phyloP scores from a whole-genome alignment of 2,329 filamentous ascomycete genomes.

The Aspergillus candidus region DNA sequence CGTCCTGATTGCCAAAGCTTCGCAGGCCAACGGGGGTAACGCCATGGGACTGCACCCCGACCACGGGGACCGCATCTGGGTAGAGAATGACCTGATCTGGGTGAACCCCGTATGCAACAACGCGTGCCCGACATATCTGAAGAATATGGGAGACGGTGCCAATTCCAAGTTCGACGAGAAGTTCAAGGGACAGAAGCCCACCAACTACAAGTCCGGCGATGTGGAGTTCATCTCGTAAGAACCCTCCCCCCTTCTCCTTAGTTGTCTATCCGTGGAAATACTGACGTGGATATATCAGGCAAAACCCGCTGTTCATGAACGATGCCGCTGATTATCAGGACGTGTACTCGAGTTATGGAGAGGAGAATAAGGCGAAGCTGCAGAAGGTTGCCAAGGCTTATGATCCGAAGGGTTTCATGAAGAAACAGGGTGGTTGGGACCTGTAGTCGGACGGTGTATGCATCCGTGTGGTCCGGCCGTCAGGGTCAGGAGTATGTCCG shows the following conservation, averaged over 20 bases:
- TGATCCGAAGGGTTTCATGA: conserved; percentile 7
- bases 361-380: conserved; percentile 2
- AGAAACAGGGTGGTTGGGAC: conserved; percentile 6
- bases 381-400: conserved; percentile 4
- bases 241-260: background rate
- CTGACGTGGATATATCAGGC: background rate
- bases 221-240: conserved; percentile 3
- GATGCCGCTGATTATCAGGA: conserved; percentile 9
- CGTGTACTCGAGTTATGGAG: conserved; percentile 9
- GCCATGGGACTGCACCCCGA: conserved; percentile 6
- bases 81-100: conserved; percentile 11
- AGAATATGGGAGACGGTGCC: conserved; percentile 1
- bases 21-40: conserved; percentile 2
- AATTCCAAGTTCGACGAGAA: background rate
- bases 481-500: too few relatives aligned
- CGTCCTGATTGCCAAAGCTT: conserved; percentile 2
- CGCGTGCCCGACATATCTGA: conserved; percentile 5
- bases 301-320: conserved; percentile 9
- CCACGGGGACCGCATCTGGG: conserved; percentile 8
- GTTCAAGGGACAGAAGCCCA: conserved; percentile 1
- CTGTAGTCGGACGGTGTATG: too few relatives aligned
- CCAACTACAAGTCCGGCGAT: conserved; percentile 4
- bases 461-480: too few relatives aligned
- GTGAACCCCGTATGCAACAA: conserved; percentile 3
- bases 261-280: background rate